These are phyloP conservation scores for Xylaria sp. DNA, from an alignment of 2,329 filamentous ascomycete genomes.

Conservation along the genomic window DNA sequence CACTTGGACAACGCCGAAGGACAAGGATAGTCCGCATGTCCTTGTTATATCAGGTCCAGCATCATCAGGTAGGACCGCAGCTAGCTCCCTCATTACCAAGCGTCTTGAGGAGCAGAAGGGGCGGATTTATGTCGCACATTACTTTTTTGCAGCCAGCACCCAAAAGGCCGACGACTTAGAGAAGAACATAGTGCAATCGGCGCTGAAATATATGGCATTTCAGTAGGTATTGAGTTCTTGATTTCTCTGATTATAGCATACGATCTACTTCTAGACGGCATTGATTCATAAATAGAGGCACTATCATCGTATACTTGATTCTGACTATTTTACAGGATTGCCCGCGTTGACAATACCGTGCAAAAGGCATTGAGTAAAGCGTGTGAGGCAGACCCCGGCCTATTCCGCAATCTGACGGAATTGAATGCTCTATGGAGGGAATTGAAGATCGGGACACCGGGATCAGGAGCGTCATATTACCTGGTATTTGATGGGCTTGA, in stretches of 20 bases:
- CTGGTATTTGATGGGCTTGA: constrained; percentile 37
- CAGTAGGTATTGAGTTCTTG: too few species aligned
- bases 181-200: constrained; percentile 31
- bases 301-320: too few species aligned
- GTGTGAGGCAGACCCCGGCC: constrained; percentile 23
- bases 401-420: constrained; percentile 14
- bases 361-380: constrained; percentile 30
- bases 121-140: constrained; percentile 36
- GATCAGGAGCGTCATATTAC: constrained; percentile 31
- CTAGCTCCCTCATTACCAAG: constrained; percentile 34
- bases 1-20: constrained; percentile 21
- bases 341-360: constrained; percentile 34
- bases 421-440: constrained; percentile 30
- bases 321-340: too few species aligned
- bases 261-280: too few species aligned
- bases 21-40: constrained; percentile 25
- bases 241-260: too few species aligned
- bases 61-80: constrained; percentile 35
- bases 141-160: constrained; percentile 35
- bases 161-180: constrained; percentile 34
- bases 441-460: constrained; percentile 30
- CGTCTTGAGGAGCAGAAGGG: constrained; percentile 34
- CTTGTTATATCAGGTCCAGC: constrained; percentile 33
- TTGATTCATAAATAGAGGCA: too few species aligned
- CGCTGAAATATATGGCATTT: constrained; percentile 39